Base-by-base conservation (phyloP, 768 basidiomycete species). In the Clathrus columnatus region DNA sequence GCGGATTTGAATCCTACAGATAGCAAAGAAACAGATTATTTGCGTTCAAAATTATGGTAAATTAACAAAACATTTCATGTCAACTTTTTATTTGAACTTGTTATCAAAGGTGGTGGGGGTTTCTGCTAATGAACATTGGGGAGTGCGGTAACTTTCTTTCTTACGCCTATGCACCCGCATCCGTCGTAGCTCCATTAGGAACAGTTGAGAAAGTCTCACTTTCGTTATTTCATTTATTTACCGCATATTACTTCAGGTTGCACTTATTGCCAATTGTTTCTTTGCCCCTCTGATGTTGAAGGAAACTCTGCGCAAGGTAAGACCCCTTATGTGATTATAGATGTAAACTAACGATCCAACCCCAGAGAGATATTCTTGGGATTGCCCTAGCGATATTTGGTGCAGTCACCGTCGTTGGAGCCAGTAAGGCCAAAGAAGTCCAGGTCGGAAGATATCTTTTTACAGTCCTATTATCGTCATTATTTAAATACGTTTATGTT, bases 121-220 rank as follows among this genome's bases (percentile, higher is more conserved):
- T 97, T 62, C 58, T 81, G 14, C 75, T 96, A 48, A 93, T 97
- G 84, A 91, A 92, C 60, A 57, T 95, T 20, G 95, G 95, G 14
- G 95, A 99, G 71, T 72, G 79, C 20, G 82, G 92, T 5, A 97
- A 97, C 65, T 97, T 96, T 63, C 84, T 84, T 47, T 89, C 89
- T 0, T 94, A 94, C 59, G 91, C 84, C 0, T 94, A 79, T 69
- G 91, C 91, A 20, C 91, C 91, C 7, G 91, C 91, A 5, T 91
- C 88, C n/a, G 72, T 94, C 4, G 92, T 97, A 11, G 93, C 95
- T 0, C 95, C 95, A 26, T 75, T 98, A 10, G 95, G 95, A n/a
- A 93, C 91, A 45, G 93, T 95, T 62, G 71, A 83, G 70, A 43
- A 61, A n/a, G n/a, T n/a, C n/a, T n/a, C n/a, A 61, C 57, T 21